Evolutionary conservation across 352 stramenopile species (phyloP).

Genomic region (Hyphochytrium catenoides): DNA sequence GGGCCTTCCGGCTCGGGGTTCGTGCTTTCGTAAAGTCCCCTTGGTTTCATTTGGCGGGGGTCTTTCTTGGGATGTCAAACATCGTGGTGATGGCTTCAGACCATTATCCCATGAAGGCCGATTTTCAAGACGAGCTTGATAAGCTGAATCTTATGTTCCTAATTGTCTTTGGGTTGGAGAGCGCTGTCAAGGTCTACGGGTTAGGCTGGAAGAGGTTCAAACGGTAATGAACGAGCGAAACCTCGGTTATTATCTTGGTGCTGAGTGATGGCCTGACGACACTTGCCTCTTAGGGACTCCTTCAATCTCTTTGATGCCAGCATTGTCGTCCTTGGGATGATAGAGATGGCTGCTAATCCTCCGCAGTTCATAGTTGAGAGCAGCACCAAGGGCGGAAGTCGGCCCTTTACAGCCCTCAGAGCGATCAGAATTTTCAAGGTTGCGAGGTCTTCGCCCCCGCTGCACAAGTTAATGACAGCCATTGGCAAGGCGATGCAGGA

Average conservation of each 20-base stretch:
- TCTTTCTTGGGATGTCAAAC: slow-evolving; percentile 54
- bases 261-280: slow-evolving; percentile 2
- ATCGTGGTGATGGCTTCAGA: slow-evolving; percentile 47
- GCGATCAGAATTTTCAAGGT: slow-evolving; percentile 84
- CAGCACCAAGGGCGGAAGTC: slow-evolving; percentile 26
- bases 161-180: slow-evolving; percentile 37
- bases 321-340: slow-evolving; percentile 41
- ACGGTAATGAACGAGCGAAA: slow-evolving; percentile 9
- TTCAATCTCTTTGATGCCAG: slow-evolving; percentile 66
- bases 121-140: slow-evolving; percentile 26
- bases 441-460: slow-evolving; percentile 62
- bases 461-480: slow-evolving; percentile 70
- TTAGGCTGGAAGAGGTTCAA: slow-evolving; percentile 40
- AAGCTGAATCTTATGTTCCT: slow-evolving; percentile 51
- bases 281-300: slow-evolving; percentile 13
- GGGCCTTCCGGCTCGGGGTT: slow-evolving; percentile 3
- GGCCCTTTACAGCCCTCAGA: slow-evolving; percentile 60
- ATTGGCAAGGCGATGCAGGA: slow-evolving; percentile 71
- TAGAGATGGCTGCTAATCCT: slow-evolving; percentile 33
- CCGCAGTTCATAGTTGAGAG: slow-evolving; percentile 35
- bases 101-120: slow-evolving; percentile 35
- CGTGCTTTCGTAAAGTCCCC: slow-evolving; percentile 1
- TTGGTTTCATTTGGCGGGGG: slow-evolving; percentile 9
- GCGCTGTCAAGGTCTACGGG: slow-evolving; percentile 54
- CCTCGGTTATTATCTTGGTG: slow-evolving; percentile 2